Conservation (phyloP, 495 filamentous ascomycete genomes). For the Letharia lupina region DNA sequence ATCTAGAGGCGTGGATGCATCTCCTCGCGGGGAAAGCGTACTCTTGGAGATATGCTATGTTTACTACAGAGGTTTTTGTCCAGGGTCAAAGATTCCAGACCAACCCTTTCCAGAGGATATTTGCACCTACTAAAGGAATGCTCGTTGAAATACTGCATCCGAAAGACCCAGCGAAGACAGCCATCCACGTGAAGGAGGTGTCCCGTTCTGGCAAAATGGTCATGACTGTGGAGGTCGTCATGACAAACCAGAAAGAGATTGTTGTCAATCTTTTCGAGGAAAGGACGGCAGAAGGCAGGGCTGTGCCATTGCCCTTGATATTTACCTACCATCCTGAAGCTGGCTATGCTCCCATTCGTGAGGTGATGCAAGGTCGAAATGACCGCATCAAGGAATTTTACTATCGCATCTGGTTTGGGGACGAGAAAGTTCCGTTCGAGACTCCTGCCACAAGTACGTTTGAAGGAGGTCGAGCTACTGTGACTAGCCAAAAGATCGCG, state of each 20-base stretch:
- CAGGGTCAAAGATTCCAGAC: slow-evolving; percentile 95
- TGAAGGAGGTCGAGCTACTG: slow-evolving; percentile 73
- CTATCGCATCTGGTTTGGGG: slow-evolving; percentile 92
- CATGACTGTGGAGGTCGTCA: slow-evolving; percentile 75
- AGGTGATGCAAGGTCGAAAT: slow-evolving; percentile 91
- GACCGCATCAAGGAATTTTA: slow-evolving; percentile 98
- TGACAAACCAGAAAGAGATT: slow-evolving; percentile 69
- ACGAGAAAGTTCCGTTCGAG: slow-evolving; percentile 76
- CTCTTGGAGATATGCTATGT: slow-evolving; percentile 95
- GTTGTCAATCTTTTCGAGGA: slow-evolving; percentile 80
- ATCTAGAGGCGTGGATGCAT: slow-evolving; percentile 70
- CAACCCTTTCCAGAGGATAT: slow-evolving; percentile 87
- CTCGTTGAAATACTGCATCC: slow-evolving; percentile 80
- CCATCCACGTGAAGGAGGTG: slow-evolving; percentile 68
- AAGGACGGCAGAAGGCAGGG: slow-evolving; percentile 68
- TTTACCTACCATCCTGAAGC: slow-evolving; percentile 91
- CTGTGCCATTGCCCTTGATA: slow-evolving; percentile 68
- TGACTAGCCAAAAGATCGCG: slow-evolving; percentile 86
- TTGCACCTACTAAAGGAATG: slow-evolving; percentile 75
- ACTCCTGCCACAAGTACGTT: slow-evolving; percentile 76
- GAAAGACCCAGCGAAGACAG: slow-evolving; percentile 66
- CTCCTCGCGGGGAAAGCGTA: slow-evolving; percentile 77
- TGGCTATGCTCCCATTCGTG: slow-evolving; percentile 88
- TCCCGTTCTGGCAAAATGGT: slow-evolving; percentile 58
- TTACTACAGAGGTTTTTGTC: slow-evolving; percentile 87